Evolutionary conservation across 257 asterid species (phyloP).

Genomic region (Solanum ossicruentum): DNA sequence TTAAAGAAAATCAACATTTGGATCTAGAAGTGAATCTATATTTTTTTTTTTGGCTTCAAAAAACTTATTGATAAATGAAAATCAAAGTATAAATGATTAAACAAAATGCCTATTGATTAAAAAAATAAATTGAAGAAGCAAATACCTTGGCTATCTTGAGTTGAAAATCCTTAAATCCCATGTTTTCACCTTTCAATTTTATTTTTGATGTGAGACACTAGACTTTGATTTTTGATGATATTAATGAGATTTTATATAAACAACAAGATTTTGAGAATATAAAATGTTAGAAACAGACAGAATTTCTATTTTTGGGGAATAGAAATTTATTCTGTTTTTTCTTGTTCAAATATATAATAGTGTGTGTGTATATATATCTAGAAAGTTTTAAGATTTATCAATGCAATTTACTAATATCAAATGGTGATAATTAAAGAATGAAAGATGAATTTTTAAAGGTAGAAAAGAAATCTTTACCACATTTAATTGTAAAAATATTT

Average conservation of each 20-base stretch:
- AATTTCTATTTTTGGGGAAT: neutral
- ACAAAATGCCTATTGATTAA: neutral
- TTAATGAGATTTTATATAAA: neutral
- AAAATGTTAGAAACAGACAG: neutral
- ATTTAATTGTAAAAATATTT: neutral
- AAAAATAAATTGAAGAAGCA: neutral
- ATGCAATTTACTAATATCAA: neutral
- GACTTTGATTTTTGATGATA: neutral
- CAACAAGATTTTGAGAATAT: neutral
- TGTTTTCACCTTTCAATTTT: neutral
- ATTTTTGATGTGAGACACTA: neutral
- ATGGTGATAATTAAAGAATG: neutral
- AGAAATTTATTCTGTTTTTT: neutral
- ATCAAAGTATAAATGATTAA: neutral
- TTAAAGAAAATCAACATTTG: neutral
- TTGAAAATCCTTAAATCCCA: constrained; percentile 36
- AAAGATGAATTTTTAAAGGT: neutral
- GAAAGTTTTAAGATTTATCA: neutral
- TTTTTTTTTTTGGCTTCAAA: neutral
- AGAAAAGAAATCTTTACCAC: neutral
- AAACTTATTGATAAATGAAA: neutral
- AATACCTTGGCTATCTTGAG: constrained; percentile 36
- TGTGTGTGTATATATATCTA: neutral
- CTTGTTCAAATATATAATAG: neutral
- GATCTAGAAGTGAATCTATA: neutral